Conservation (phyloP, 1,139 yeast species). For the Candida glucosophila region DNA sequence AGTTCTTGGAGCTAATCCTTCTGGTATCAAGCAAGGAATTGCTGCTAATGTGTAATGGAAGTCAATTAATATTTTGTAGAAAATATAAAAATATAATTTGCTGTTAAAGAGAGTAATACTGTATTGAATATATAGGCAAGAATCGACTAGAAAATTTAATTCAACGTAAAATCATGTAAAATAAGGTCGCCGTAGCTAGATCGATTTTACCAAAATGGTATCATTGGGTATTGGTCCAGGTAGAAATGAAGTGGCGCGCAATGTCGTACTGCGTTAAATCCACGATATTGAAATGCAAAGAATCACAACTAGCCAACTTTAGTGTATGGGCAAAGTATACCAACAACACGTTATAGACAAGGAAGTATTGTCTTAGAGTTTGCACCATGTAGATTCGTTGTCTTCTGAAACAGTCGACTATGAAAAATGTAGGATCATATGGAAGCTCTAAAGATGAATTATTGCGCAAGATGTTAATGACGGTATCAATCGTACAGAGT, state of each 20-base stretch:
- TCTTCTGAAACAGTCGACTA: constrained; percentile 54
- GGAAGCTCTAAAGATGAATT: constrained; percentile 7
- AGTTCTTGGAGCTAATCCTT: constrained; percentile 84
- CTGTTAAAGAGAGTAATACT: not conserved
- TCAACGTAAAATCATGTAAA: no score
- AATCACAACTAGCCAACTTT: no score
- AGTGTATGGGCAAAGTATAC: constrained; percentile 11
- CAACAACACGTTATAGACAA: constrained; percentile 52
- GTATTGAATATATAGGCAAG: no score
- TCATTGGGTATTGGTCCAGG: no score
- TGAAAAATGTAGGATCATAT: constrained; percentile 33
- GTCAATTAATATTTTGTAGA: not conserved
- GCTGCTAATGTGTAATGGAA: constrained; percentile 39
- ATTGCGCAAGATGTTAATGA: constrained; percentile 35
- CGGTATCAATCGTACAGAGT: constrained; percentile 65
- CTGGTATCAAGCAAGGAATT: constrained; percentile 66
- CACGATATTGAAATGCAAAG: no score
- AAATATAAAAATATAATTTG: not conserved
- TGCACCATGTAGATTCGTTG: constrained; percentile 84
- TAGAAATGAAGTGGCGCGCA: no score
- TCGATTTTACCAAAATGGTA: no score
- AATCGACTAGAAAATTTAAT: no score
- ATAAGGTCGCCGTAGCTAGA: no score
- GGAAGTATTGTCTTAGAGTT: constrained; percentile 61
- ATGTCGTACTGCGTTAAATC: no score